A percentile compares a stretch with the other conserved stretches of the same genome.
phyloP scores from a whole-genome alignment of 306 rosid genomes.

The Oxytropis ochrocephala region DNA sequence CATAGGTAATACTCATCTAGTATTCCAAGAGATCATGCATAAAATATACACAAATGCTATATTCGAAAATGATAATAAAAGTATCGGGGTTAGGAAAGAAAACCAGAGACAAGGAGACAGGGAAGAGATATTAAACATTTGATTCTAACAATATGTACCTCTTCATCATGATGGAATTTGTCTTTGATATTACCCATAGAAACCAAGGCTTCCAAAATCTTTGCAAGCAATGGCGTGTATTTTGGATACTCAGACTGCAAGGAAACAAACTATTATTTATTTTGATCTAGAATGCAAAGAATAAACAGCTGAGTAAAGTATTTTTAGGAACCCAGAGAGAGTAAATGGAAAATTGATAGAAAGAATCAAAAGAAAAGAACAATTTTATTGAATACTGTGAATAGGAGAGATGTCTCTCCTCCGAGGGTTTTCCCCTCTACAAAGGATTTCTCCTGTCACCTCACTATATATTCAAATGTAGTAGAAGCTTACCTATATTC shows the following conservation, averaged over 20 bases:
- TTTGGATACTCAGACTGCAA: slow-evolving; percentile 85
- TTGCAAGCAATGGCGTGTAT: slow-evolving; percentile 71
- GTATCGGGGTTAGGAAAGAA: not conserved
- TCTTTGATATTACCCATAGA: slow-evolving; percentile 52
- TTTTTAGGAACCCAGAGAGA: not conserved
- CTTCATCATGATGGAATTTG: slow-evolving; percentile 44
- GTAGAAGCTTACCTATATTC: not conserved
- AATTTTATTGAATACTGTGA: no score
- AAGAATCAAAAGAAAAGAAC: not conserved
- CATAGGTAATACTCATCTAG: not conserved
- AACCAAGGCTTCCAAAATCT: slow-evolving; percentile 76
- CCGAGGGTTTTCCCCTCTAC: not conserved
- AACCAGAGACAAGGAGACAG: not conserved
- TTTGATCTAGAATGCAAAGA: slow-evolving; percentile 1
- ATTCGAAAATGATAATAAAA: not conserved
- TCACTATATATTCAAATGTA: not conserved
- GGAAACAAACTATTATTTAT: slow-evolving; percentile 17
- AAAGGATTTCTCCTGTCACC: no score
- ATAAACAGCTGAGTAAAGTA: not conserved
- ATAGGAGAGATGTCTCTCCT: not conserved
- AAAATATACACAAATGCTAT: not conserved
- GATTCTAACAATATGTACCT: slow-evolving; percentile 39
- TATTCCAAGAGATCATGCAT: not conserved
- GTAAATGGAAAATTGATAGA: not conserved
- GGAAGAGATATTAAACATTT: not conserved